These are phyloP conservation scores for Pseudoscleropodium purum DNA, from an alignment of 225 moss, liverwort and hornwort species.

Conservation along the genomic window DNA sequence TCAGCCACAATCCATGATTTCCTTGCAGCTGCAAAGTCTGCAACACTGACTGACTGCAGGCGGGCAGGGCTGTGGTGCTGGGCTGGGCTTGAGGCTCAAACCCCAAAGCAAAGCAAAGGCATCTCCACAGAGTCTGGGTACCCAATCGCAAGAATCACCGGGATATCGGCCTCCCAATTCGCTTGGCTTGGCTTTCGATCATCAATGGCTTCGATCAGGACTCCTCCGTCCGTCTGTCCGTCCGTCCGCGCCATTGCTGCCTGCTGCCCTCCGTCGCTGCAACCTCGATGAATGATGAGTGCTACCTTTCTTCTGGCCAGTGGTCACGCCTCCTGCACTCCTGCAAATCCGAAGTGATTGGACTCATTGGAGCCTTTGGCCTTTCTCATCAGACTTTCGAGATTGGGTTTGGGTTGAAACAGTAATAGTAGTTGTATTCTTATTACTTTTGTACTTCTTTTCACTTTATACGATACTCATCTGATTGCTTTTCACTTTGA, in stretches of 20 bases:
- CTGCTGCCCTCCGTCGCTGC: background rate
- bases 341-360: background rate
- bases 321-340: background rate
- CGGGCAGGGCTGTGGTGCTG: no score
- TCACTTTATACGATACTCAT: background rate
- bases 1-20: background rate
- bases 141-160: background rate
- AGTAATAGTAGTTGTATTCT: background rate
- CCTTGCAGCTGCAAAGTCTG: background rate
- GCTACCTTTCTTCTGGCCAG: background rate
- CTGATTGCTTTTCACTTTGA: background rate
- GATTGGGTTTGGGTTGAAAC: background rate
- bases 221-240: background rate
- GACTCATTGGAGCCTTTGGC: background rate
- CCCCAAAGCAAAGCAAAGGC: background rate
- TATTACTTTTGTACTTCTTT: no score
- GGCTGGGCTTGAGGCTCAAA: no score
- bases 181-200: background rate
- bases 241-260: background rate
- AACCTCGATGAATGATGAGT: background rate
- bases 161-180: background rate
- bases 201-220: background rate
- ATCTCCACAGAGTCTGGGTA: background rate
- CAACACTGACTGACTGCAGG: background rate
- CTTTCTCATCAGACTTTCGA: background rate